Evolutionary conservation across 352 stramenopile genomes (phyloP), one percentile per base, ranked within the genome.

Genomic region (Ophiocytium majus): DNA sequence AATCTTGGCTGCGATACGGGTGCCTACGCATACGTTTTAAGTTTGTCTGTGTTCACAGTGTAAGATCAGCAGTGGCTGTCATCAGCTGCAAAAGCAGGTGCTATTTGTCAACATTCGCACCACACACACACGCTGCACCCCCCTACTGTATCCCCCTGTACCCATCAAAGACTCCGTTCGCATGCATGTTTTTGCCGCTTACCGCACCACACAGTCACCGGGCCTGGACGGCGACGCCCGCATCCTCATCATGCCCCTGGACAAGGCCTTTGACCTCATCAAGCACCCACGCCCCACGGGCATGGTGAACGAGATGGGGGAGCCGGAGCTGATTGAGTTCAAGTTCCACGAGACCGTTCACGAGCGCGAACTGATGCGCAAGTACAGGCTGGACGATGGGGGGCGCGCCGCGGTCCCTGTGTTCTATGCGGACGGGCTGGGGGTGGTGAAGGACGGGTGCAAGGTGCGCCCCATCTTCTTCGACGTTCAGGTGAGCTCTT

Each of bases 321-420:
- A 78, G 66, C 66, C 66, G 66, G 66, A 78, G 35, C 5, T 14
- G 5, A 78, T 78, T 43, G 66, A 78, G 35, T 78, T 78, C 35
- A 5, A 14, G 35, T 78, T 78, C 14, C 66, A 78, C 35, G 66
- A 78, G 66, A 17, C 66, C 5, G 66, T 78, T 5, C 32, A 78
- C 66, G 5, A 5, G 35, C 32, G 35, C 5, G 66, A 78, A 14
- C 5, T 14, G 32, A 78, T 78, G 32, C 5, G 10, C 5, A 5
- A 17, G 5, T 78, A 43, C 32, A 43, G 66, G 32, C 5, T 78
- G 32, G 5, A 78, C 5, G 32, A 35, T 10, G 14, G 14, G 17
- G 5, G 14, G 14, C 5, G 35, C 35, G 66, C 35, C 10, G 66
- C 66, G 5, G 35, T 78, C 5, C 66, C 66, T 5, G 66, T 78